Base-by-base conservation (phyloP, 768 basidiomycete genomes). In the Calocera viscosa region DNA sequence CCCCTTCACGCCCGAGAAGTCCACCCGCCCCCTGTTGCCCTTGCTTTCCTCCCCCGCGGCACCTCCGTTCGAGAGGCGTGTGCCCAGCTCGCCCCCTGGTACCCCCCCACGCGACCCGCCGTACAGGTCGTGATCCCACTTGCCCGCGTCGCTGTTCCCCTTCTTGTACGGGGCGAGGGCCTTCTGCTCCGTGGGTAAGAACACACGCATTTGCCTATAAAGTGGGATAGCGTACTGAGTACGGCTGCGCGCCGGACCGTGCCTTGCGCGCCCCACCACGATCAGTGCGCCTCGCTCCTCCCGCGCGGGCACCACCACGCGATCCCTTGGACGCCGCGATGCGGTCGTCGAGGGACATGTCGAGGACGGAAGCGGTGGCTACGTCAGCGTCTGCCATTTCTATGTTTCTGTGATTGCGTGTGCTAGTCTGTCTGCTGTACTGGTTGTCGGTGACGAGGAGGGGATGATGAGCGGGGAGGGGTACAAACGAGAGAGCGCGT, bases 1-100 rank as follows among this genome's bases (percentile, higher is more conserved):
- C 26, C 30, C 53, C 53, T 32, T 60, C 53, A 60, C 53, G 22
- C 53, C 53, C 53, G 53, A 60, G 22, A 60, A 60, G 53, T 60
- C 53, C 30, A 60, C 53, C 53, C 30, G 14, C 2, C 53, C 53
- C 53, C 53, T 47, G 24, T 19, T 47, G 26, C 53, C 53, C 30
- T 5, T 2, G 2, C 30, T 60, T 26, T 60, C 30, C 53, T 60
- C 30, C 43, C 19, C 43, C 7, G 19, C 43, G 5, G 19, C 16
- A 24, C 43, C 43, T 3, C 7, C 7, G 43, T 24, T 19, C 19
- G 43, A 47, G 43, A 47, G 43, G 19, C 43, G 43, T 19, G 43
- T 7, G 8, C 43, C 43, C 8, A 47, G 43, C 43, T 47, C 19
- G 5, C 43, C 43, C 8, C 43, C 43, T 24, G 19, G 5, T 38